Conservation (phyloP, 2,329 filamentous ascomycete genomes). For the Paradendryphiella salina region DNA sequence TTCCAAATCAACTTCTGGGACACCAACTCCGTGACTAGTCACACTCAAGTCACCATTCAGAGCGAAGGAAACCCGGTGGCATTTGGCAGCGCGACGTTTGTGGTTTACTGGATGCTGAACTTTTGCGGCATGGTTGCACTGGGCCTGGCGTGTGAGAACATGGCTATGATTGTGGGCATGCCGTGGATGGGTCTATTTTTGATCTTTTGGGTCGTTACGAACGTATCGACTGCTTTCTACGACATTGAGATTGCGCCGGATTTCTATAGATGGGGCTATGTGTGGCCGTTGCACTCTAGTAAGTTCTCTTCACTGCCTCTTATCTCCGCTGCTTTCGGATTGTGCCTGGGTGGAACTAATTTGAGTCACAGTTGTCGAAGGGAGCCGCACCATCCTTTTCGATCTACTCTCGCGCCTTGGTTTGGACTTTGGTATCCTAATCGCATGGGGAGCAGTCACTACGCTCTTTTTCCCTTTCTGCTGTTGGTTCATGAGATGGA, state of each 20-base stretch:
- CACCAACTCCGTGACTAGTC: constrained; percentile 50
- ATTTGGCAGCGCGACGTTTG: constrained; percentile 62
- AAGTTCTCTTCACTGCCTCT: constrained; percentile 23
- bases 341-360: not conserved
- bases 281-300: constrained; percentile 65
- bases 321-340: not conserved
- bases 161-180: constrained; percentile 63
- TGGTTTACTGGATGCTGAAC: constrained; percentile 67
- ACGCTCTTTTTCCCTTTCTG: constrained; percentile 57
- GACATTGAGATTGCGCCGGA: constrained; percentile 60
- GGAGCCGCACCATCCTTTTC: constrained; percentile 63
- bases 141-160: constrained; percentile 66
- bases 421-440: constrained; percentile 63
- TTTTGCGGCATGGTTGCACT: constrained; percentile 66
- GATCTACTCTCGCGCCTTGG: constrained; percentile 62
- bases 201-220: constrained; percentile 70
- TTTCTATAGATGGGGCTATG: constrained; percentile 66
- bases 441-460: constrained; percentile 61
- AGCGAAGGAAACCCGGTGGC: constrained; percentile 53
- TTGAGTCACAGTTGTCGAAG: constrained; percentile 57
- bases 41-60: constrained; percentile 48
- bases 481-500: constrained; percentile 47
- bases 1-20: constrained; percentile 63
- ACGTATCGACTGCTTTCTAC: constrained; percentile 64
- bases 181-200: constrained; percentile 66